Conservation (phyloP, 768 basidiomycete genomes). For the Clitopilus hobsonii region DNA sequence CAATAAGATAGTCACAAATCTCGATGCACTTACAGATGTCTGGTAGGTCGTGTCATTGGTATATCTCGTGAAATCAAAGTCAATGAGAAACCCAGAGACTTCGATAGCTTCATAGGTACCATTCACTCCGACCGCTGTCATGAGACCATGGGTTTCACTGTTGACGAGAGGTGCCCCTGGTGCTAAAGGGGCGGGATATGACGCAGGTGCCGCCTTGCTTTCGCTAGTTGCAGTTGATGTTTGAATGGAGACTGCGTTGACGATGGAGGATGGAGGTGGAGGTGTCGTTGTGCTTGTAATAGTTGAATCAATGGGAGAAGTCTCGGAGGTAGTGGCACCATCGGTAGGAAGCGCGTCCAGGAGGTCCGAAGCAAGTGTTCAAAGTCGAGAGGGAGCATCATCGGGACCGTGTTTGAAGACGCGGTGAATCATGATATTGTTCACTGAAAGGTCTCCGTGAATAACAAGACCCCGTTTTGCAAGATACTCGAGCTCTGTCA, state of each 20-base stretch:
- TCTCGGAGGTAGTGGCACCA: not conserved
- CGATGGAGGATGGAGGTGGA: not conserved
- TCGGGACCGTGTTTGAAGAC: not conserved
- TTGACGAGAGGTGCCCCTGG: too few relatives aligned
- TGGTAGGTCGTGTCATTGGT: not conserved
- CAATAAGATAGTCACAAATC: not conserved
- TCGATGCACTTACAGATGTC: not conserved
- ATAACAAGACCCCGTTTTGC: not conserved
- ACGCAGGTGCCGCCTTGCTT: too few relatives aligned
- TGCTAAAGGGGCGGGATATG: too few relatives aligned
- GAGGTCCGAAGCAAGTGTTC: not conserved
- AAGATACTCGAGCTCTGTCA: not conserved
- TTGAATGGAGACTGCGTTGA: not conserved
- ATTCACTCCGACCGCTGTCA: too few relatives aligned
- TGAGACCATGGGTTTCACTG: too few relatives aligned
- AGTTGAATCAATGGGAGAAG: not conserved
- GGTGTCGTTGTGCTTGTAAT: not conserved
- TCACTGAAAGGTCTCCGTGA: not conserved
- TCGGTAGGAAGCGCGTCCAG: not conserved
- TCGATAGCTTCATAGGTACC: too few relatives aligned
- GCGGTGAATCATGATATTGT: not conserved
- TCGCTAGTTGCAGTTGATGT: not conserved
- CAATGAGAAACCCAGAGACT: not conserved
- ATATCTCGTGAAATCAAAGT: not conserved
- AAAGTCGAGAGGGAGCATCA: not conserved